phyloP scores from a whole-genome alignment of 768 basidiomycete genomes.

The Pluteus cervinus region DNA sequence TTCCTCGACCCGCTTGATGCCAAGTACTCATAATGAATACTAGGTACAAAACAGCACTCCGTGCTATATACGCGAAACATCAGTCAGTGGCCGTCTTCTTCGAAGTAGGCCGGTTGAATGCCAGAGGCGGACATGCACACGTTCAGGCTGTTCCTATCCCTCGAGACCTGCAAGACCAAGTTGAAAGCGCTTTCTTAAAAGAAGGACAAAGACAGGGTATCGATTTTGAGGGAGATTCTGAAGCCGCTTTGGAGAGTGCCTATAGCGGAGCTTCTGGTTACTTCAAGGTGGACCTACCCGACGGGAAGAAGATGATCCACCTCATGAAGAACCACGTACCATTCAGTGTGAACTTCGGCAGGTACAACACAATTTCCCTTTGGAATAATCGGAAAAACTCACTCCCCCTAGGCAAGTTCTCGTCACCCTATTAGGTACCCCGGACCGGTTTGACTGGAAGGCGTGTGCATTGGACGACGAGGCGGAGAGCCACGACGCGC shows the following conservation, averaged over 20 bases:
- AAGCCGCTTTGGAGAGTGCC: conserved; percentile 49
- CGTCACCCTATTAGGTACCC: conserved; percentile 66
- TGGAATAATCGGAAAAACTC: conserved; percentile 7
- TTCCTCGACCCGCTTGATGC: neutral
- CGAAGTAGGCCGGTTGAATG: conserved; percentile 78
- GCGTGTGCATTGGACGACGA: conserved; percentile 76
- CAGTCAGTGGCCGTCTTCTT: conserved; percentile 69
- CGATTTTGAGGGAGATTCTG: conserved; percentile 69
- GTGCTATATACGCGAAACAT: conserved; percentile 65
- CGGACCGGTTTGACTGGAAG: conserved; percentile 90
- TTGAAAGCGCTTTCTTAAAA: conserved; percentile 67
- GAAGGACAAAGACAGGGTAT: conserved; percentile 65
- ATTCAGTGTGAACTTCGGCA: conserved; percentile 91
- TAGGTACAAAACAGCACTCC: conserved; percentile 78
- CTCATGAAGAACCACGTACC: conserved; percentile 69
- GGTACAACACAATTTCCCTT: conserved; percentile 43
- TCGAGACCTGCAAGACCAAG: conserved; percentile 45
- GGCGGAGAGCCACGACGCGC: conserved; percentile 80
- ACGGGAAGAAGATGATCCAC: conserved; percentile 82
- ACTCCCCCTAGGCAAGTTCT: conserved; percentile 62
- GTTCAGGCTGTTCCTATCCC: conserved; percentile 84
- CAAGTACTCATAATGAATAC: neutral
- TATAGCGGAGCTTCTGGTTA: conserved; percentile 64
- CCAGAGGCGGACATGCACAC: conserved; percentile 93
- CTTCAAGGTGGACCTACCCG: conserved; percentile 87